Percentiles rank a stretch among this genome's conserved stretches.
Evolutionary conservation across 2,329 filamentous ascomycete species (phyloP).

Genomic region (Didymellaceae sp.): DNA sequence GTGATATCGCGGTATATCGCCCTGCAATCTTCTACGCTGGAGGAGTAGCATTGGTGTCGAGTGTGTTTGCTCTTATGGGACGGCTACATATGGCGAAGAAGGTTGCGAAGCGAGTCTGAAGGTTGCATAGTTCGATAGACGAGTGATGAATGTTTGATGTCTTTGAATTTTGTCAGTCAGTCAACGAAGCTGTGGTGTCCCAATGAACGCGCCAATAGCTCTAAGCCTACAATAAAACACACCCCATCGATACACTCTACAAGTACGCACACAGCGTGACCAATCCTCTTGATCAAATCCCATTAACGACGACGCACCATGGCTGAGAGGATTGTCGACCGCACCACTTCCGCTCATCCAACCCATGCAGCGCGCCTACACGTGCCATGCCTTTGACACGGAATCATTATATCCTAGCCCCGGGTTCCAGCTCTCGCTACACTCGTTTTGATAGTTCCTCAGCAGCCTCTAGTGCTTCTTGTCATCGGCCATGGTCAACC

Average conservation of each 20-base stretch:
- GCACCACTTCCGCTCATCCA: no score
- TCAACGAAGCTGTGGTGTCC: not conserved
- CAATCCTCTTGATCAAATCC: not conserved
- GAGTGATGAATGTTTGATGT: no score
- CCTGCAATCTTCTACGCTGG: conserved; percentile 41
- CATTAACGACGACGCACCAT: no score
- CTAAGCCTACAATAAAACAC: not conserved
- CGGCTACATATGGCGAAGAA: conserved; percentile 13
- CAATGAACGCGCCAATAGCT: not conserved
- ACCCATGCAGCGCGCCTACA: not conserved
- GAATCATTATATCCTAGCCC: no score
- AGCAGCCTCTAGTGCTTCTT: conserved; percentile 5
- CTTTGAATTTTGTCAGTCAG: conserved; percentile 3
- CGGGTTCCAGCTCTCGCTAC: not conserved
- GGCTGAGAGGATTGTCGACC: no score
- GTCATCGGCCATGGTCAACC: conserved; percentile 37
- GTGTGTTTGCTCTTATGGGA: conserved; percentile 8
- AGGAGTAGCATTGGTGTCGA: conserved; percentile 20
- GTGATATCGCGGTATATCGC: conserved; percentile 29
- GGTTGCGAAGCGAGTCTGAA: conserved; percentile 11
- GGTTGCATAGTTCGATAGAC: no score
- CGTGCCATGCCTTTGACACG: not conserved
- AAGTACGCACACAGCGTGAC: not conserved
- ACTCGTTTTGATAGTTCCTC: not conserved
- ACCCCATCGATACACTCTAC: not conserved